phyloP scores from a whole-genome alignment of 768 basidiomycete genomes.

The Leccinellum luteum region DNA sequence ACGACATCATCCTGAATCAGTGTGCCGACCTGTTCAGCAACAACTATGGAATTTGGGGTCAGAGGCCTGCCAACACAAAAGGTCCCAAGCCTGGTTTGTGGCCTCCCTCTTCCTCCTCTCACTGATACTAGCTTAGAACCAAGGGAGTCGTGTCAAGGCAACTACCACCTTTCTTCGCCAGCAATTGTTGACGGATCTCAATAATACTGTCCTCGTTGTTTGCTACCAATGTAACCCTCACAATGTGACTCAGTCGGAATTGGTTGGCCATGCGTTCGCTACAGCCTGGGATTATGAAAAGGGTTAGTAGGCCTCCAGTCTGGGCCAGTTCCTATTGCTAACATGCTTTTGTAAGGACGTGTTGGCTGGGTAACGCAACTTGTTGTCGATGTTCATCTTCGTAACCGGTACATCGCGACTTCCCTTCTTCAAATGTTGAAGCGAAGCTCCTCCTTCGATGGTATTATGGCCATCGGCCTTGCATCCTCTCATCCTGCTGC shows the following conservation, averaged over 20 bases:
- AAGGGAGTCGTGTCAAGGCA: not conserved
- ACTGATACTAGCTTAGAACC: not conserved
- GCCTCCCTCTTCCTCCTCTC: not conserved
- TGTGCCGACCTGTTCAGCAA: not conserved
- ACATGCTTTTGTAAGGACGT: not conserved
- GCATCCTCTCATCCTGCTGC: slow-evolving; percentile 2
- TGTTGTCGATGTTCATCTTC: not conserved
- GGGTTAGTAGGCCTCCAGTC: not conserved
- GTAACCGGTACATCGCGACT: not conserved
- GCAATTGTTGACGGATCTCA: not conserved
- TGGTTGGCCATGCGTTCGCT: not conserved
- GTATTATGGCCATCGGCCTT: not conserved
- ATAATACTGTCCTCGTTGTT: not conserved
- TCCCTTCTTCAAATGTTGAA: not conserved
- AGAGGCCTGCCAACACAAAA: not conserved
- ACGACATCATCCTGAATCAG: not conserved
- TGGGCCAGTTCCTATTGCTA: not conserved
- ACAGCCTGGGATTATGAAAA: not conserved
- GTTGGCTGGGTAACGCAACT: not conserved
- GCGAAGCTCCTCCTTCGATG: not conserved
- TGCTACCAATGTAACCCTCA: not conserved
- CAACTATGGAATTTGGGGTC: not conserved
- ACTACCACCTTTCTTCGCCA: not conserved
- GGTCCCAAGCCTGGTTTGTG: not conserved
- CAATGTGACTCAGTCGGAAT: not conserved